These are phyloP conservation scores for Sporothrix schenckii DNA, from an alignment of 2,329 filamentous ascomycete species.

Conservation along the genomic window DNA sequence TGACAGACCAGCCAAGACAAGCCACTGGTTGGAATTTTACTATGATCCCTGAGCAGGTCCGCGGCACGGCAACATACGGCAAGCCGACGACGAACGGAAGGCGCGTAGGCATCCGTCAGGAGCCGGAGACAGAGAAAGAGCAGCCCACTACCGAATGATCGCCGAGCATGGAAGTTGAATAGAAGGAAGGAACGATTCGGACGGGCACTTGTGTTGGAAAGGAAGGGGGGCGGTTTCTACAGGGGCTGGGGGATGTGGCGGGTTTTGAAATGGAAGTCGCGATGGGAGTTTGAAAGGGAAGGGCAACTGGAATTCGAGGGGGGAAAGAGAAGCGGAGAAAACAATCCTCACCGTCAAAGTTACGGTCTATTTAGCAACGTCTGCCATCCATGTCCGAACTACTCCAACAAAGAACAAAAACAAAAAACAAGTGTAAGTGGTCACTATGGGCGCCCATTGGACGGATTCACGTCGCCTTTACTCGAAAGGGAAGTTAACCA, in stretches of 20 bases:
- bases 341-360: neutral
- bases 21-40: neutral
- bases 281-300: neutral
- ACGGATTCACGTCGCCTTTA: neutral
- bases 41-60: constrained; percentile 22
- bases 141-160: neutral
- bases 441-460: neutral
- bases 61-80: constrained; percentile 23
- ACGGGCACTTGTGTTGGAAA: neutral
- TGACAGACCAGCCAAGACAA: neutral
- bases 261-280: constrained; percentile 1
- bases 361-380: neutral
- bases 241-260: neutral
- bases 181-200: constrained; percentile 12
- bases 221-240: neutral
- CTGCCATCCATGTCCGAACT: neutral
- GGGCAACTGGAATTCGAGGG: neutral
- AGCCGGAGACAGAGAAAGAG: neutral
- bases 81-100: constrained; percentile 17
- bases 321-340: neutral
- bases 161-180: neutral
- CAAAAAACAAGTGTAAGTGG: neutral
- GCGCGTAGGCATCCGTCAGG: constrained; percentile 3
- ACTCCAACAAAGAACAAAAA: neutral
- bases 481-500: constrained; percentile 15